Base-by-base conservation (phyloP, 148 eudicot species). In the Rhododendron vialii region DNA sequence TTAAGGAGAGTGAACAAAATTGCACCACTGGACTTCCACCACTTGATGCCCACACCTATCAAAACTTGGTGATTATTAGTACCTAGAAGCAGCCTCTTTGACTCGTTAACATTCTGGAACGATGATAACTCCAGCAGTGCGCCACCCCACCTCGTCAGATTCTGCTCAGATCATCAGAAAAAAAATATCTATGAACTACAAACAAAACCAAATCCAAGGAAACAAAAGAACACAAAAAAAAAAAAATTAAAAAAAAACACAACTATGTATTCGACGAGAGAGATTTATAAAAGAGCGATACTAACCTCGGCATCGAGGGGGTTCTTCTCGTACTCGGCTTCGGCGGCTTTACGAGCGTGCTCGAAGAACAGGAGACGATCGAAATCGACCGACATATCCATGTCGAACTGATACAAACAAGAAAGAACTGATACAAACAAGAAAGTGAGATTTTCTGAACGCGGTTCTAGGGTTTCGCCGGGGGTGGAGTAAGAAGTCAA, bases 351-450 rank as follows among this genome's bases (percentile, higher is more conserved):
- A 84, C 98, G 95, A 88, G 96, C 92, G 35, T 93, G 96, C 82
- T 96, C 98, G 89, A 95, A 95, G 89, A 93, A 94, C 43, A 95
- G 85, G 0, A 95, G 79, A 12, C 96, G 93, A 82, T 96, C 98
- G 18, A 96, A 84, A 12, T 96, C 98, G 75, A 36, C 86, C 7
- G 89, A 85, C 97, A 93, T 90, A 24, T 94, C 95, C 97, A 94
- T 94, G 20, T 74, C 85, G 50, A 6, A 73, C 80, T 4, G 45
- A 57, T 48, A 28, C 80, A 74, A 36, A 9, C 1, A 20, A 5
- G 14, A 7, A 30, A 22, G 20, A 6, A 73, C 80, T 4, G 45
- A 57, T 48, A 28, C 80, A 74, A 36, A 9, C 1, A 20, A 5
- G 14, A 7, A 30, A 22, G 20, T 33, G 28, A 38, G 57, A n/a